phyloP scores from a whole-genome alignment of 352 stramenopile genomes.

The Phytopythium ostracodes region DNA sequence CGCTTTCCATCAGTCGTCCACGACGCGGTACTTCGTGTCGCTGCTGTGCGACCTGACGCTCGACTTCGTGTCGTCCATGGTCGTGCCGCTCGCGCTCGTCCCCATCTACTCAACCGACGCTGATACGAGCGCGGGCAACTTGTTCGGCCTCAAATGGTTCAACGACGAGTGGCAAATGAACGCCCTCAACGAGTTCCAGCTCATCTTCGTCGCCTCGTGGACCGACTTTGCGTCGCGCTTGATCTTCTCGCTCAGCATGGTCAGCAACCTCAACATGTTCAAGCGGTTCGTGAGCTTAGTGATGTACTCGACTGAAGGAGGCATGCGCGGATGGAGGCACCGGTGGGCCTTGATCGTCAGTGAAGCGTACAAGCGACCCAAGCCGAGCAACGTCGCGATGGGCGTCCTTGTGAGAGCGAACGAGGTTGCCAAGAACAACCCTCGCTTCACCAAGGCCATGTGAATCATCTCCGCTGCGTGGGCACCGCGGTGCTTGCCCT shows the following conservation, averaged over 20 bases:
- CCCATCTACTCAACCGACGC: conserved; percentile 13
- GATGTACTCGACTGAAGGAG: background rate
- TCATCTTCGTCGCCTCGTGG: conserved; percentile 35
- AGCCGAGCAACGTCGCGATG: background rate
- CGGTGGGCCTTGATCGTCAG: conserved; percentile 4
- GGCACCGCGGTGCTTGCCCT: conserved; percentile 13
- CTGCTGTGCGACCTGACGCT: conserved; percentile 19
- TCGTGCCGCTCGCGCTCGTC: conserved; percentile 14
- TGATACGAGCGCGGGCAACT: conserved; percentile 4
- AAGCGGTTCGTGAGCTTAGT: conserved; percentile 20
- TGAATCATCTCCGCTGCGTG: conserved; percentile 15
- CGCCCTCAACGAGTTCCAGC: conserved; percentile 21
- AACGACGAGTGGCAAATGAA: conserved; percentile 18
- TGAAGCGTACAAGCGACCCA: background rate
- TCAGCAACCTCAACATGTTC: conserved; percentile 25
- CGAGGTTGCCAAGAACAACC: background rate
- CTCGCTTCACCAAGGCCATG: conserved; percentile 1
- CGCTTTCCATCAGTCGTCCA: background rate
- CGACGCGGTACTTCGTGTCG: conserved; percentile 4
- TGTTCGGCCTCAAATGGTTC: conserved; percentile 16
- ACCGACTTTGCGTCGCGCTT: conserved; percentile 24
- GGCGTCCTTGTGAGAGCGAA: background rate
- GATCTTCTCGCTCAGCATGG: conserved; percentile 31
- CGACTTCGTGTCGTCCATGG: conserved; percentile 20
- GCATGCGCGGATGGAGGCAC: background rate